Base-by-base conservation (phyloP, 495 filamentous ascomycete species). In the Xylaria venustula region DNA sequence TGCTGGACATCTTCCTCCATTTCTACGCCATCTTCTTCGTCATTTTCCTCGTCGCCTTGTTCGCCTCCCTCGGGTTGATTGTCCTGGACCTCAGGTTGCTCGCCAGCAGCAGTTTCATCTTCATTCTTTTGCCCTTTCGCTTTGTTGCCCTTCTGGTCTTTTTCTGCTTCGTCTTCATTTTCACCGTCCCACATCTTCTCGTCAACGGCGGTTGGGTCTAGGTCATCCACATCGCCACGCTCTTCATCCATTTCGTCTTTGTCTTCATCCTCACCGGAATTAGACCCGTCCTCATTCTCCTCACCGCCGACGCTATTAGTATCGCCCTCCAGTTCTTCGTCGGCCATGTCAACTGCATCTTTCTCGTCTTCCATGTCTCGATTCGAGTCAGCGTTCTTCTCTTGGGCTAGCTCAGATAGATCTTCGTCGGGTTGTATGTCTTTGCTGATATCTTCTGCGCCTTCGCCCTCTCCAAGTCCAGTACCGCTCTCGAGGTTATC, bases 181-280 rank as follows among this genome's bases (percentile, higher is more conserved):
- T 84, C 85, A 8, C 89, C 92, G 73, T 98, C 92, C 94, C 94
- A 98, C 79, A 97, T 88, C 77, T 97, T 98, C 75, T 98, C 94
- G 71, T 98, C 94, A 1, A 98, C 88, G 15, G 92, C 91, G 17
- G 85, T 88, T 7, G 90, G 87, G 64, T 95, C 92, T 19, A 96
- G 78, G 64, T 93, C 91, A 78, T 96, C 89, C 6, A 98, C 91
- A 70, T 90, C 87, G 5, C 92, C 95, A 8, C 87, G 81, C 75
- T 97, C 90, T 67, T 97, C 93, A 60, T 97, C 92, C 63, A 95
- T 85, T 56, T 89, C 85, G 28, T 87, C 83, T 19, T 87, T 84
- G 22, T 79, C 83, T 12, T 82, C 81, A 8, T 85, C 78, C 2
- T 81, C 79, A 14, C 77, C 79, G 54, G 67, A 84, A 73, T 71